Evolutionary conservation across 2,329 filamentous ascomycete genomes (phyloP).

Genomic region (Aspergillus sp.): DNA sequence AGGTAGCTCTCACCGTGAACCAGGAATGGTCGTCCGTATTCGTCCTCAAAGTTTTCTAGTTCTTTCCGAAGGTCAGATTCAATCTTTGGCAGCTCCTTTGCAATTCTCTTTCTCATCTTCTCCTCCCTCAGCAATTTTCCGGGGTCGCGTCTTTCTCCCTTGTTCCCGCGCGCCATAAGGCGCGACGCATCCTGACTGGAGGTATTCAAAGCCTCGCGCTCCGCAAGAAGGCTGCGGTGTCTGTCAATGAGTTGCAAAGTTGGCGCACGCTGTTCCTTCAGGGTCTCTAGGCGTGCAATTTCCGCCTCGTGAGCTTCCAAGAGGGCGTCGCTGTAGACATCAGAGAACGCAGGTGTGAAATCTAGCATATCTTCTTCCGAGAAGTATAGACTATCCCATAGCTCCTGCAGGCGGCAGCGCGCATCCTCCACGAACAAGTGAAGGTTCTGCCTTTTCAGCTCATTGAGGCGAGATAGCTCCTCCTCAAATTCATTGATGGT

Average conservation of each 20-base stretch:
- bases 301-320: constrained; percentile 94
- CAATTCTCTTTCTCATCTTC: constrained; percentile 96
- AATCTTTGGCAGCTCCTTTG: constrained; percentile 93
- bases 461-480: constrained; percentile 79
- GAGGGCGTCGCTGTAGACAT: constrained; percentile 94
- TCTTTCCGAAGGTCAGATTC: constrained; percentile 76
- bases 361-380: constrained; percentile 99
- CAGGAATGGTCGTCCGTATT: constrained; percentile 88
- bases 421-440: constrained; percentile 96
- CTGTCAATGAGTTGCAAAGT: constrained; percentile 79
- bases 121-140: constrained; percentile 92
- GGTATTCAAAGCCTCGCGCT: constrained; percentile 81
- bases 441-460: constrained; percentile 91
- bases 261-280: constrained; percentile 85
- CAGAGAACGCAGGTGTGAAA: constrained; percentile 94
- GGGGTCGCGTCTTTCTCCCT: constrained; percentile 91
- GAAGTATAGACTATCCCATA: constrained; percentile 93
- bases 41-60: constrained; percentile 88
- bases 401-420: constrained; percentile 82
- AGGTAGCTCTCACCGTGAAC: constrained; percentile 91
- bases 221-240: constrained; percentile 77
- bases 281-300: constrained; percentile 73
- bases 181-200: constrained; percentile 95
- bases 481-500: constrained; percentile 97
- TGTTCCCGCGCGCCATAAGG: constrained; percentile 84